Conservation (phyloP, 2,329 filamentous ascomycete genomes). For the Exophiala phaeomuriformis region DNA sequence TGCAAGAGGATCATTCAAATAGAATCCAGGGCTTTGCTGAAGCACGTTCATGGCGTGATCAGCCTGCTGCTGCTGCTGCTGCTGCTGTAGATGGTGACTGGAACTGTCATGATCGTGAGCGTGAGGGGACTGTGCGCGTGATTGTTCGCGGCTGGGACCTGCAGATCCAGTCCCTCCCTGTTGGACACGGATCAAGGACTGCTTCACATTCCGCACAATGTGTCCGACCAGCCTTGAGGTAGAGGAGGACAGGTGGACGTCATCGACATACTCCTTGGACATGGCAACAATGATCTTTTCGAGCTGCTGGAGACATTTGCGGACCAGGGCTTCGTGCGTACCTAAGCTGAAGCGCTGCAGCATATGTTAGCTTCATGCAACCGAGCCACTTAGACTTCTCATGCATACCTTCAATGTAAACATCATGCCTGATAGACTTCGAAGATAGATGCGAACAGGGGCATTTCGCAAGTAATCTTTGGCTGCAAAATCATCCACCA, state of each 20-base stretch:
- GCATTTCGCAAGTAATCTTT: slow-evolving; percentile 54
- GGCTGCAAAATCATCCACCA: slow-evolving; percentile 53
- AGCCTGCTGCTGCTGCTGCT: slow-evolving; percentile 13
- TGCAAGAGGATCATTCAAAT: slow-evolving; percentile 22
- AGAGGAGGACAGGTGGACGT: slow-evolving; percentile 57
- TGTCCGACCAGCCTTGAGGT: slow-evolving; percentile 56
- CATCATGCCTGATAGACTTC: slow-evolving; percentile 57
- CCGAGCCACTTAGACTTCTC: neutral
- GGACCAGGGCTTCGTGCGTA: slow-evolving; percentile 55
- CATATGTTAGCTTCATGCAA: slow-evolving; percentile 13
- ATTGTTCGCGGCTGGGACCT: slow-evolving; percentile 32
- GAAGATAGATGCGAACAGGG: slow-evolving; percentile 57
- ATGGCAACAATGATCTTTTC: slow-evolving; percentile 53
- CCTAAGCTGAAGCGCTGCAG: slow-evolving; percentile 54
- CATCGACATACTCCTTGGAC: slow-evolving; percentile 55
- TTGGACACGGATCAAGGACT: slow-evolving; percentile 26
- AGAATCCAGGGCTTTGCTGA: slow-evolving; percentile 11
- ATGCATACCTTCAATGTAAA: slow-evolving; percentile 53
- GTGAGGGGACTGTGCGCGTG: slow-evolving; percentile 28
- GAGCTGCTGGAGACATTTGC: slow-evolving; percentile 51
- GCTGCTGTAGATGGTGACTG: slow-evolving; percentile 18
- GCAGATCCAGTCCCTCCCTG: slow-evolving; percentile 25
- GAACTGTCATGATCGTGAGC: slow-evolving; percentile 12
- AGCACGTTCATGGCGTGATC: slow-evolving; percentile 3
- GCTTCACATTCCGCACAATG: slow-evolving; percentile 36